A percentile compares a stretch with the other conserved stretches of the same genome.
Evolutionary conservation across 805 yeast genomes (phyloP).

Genomic region (Nakazawaea ishiwadae): DNA sequence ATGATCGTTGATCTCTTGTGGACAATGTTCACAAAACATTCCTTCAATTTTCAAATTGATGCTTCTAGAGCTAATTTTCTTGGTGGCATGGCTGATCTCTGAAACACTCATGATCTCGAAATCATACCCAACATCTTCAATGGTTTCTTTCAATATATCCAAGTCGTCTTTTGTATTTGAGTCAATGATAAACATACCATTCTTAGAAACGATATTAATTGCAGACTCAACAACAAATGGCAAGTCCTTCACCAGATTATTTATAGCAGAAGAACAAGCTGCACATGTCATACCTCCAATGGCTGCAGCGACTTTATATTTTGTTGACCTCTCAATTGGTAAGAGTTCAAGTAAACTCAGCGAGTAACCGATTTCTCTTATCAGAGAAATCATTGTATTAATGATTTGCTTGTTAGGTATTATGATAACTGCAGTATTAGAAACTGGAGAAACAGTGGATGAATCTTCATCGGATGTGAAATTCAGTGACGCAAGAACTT

Average conservation of each 20-base stretch:
- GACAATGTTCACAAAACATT: conserved; percentile 71
- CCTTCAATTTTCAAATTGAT: conserved; percentile 56
- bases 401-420: conserved; percentile 49
- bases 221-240: conserved; percentile 50
- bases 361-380: conserved; percentile 43
- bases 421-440: conserved; percentile 48
- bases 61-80: conserved; percentile 46
- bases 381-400: conserved; percentile 39
- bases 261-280: conserved; percentile 56
- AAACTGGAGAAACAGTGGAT: conserved; percentile 41
- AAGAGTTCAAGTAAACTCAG: conserved; percentile 53
- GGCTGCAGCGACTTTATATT: conserved; percentile 50
- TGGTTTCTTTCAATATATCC: conserved; percentile 38
- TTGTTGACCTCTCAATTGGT: conserved; percentile 47
- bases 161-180: conserved; percentile 30
- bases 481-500: conserved; percentile 18
- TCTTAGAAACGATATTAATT: conserved; percentile 54
- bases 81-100: conserved; percentile 42
- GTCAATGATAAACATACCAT: conserved; percentile 58
- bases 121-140: conserved; percentile 68
- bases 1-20: conserved; percentile 45
- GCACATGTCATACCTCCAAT: conserved; percentile 77
- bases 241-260: conserved; percentile 38
- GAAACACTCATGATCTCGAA: conserved; percentile 41
- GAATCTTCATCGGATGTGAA: conserved; percentile 15